Evolutionary conservation across 805 yeast genomes (phyloP).

Genomic region (Allodekkera sacchari): DNA sequence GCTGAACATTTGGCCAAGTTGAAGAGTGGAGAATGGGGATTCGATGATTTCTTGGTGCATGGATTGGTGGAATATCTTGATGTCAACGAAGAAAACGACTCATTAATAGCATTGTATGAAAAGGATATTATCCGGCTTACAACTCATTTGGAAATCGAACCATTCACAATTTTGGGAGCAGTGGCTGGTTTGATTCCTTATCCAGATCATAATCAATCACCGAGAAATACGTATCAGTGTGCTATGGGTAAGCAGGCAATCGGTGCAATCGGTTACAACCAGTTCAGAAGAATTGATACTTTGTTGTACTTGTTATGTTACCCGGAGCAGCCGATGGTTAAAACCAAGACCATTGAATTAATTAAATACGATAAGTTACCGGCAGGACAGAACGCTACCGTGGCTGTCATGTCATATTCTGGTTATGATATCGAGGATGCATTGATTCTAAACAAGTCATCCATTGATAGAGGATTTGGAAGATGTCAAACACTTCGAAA

Average conservation of each 20-base stretch:
- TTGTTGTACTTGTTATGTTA: slow-evolving; percentile 92
- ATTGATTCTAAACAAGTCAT: slow-evolving; percentile 83
- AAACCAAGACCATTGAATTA: slow-evolving; percentile 91
- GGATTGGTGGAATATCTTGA: slow-evolving; percentile 94
- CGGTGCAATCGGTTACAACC: slow-evolving; percentile 97
- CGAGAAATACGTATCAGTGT: slow-evolving; percentile 88
- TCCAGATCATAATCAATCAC: slow-evolving; percentile 89
- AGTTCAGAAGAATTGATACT: slow-evolving; percentile 92
- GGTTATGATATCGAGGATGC: slow-evolving; percentile 99
- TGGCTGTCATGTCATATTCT: slow-evolving; percentile 97
- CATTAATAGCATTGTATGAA: slow-evolving; percentile 86
- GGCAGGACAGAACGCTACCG: slow-evolving; percentile 98
- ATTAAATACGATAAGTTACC: slow-evolving; percentile 94
- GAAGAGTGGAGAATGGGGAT: slow-evolving; percentile 64
- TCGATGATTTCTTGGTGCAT: slow-evolving; percentile 78
- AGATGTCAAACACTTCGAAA: slow-evolving; percentile 94
- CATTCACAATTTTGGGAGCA: slow-evolving; percentile 86
- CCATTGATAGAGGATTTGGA: slow-evolving; percentile 94
- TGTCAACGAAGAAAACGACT: slow-evolving; percentile 95
- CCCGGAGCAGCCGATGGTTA: slow-evolving; percentile 99
- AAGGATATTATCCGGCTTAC: slow-evolving; percentile 44
- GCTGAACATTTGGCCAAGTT: slow-evolving; percentile 61
- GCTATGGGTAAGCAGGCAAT: slow-evolving; percentile 99
- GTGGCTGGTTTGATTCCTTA: slow-evolving; percentile 90
- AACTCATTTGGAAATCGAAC: slow-evolving; percentile 93